Base-by-base conservation (phyloP, 2,329 filamentous ascomycete species). In the Achaetomium macrosporum region DNA sequence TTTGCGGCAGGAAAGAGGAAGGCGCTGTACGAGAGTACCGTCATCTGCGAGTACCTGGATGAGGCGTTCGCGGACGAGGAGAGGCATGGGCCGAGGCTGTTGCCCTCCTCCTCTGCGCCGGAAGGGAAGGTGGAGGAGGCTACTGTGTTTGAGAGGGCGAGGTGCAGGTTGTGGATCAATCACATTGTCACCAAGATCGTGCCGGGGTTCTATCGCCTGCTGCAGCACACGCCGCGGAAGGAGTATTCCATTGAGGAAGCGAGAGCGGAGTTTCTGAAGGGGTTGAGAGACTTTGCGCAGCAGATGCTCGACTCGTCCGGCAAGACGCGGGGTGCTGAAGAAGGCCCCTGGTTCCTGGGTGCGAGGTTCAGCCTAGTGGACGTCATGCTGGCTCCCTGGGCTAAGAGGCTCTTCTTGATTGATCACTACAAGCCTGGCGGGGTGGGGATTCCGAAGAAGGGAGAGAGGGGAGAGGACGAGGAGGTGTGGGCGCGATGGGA, bases 11-110 rank as follows among this genome's bases (percentile, higher is more conserved):
- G 66, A 31, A 63, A 62, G 45, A 59, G 66, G 36, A 83, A 81
- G 64, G 81, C 85, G 0, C 72, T 91, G 7, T 90, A 87, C 61
- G 87, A 92, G 66, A 87, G 83, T 62, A 80, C 74, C 8, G 79
- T 91, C 43, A 76, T 92, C 36, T 84, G 82, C 68, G 86, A 90
- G 65, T 92, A 88, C 59, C 73, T 92, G 1, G 83, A 92, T 58
- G 87, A 91, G 57, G 81, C 81, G 0, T 90, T 82, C 56, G 71
- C 76, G 0, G 73, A 76, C 63, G 67, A 72, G 50, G 50, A 50
- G 0, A 58, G 60, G 8, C 62, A 78, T 47, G 72, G 72, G 0
- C 74, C 73, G 1, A 65, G 68, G 1, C 66, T 91, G 4, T 68
- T 88, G 10, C 83, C 87, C 0, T 63, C 67, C 2, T n/a, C n/a